Base-by-base conservation (phyloP, 306 rosid genomes). In the Vigna reflexopilosa region DNA sequence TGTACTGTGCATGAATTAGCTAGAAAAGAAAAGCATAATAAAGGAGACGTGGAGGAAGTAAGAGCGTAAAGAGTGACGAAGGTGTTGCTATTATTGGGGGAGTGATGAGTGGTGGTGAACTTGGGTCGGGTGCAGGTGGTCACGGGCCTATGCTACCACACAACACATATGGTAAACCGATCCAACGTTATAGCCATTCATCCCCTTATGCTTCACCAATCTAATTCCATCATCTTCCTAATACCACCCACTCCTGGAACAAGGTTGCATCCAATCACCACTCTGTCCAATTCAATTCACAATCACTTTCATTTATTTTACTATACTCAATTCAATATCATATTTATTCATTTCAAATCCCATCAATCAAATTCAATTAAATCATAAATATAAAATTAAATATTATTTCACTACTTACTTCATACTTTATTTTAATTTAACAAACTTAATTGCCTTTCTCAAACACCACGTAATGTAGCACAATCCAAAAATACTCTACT, bases 1-100 rank as follows among this genome's bases (percentile, higher is more conserved):
- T 30, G 4, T 36, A 36, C 0, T 51, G n/a, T n/a, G 59, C 34
- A 32, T 19, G 4, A 48, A 32, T 17, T 62, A 59, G 78, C 48
- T n/a, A 49, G 12, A 34, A 32, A 48, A 45, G 38, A 45, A 16
- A 40, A 64, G 57, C 42, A 51, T 7, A 47, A 51, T 7, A 47
- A 30, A 28, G 30, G 2, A 13, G 67, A 75, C 73, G 57, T 58
- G 59, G 81, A 8, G 19, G 65, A 69, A 76, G 24, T 38, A 54
- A 49, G 20, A 58, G 32, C 64, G 48, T 4, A 36, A 36, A 47
- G 34, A 16, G 15, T 52, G 13, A 68, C 13, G 78, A 54, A 52
- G 78, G 32, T 64, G 75, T n/a, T 47, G 65, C 56, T 48, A 36
- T 72, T 11, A 55, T 55, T 54, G 71, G 58, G 58, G 9, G 50